Evolutionary conservation across 495 filamentous ascomycete species (phyloP).

Genomic region (Penicillium argentinense): DNA sequence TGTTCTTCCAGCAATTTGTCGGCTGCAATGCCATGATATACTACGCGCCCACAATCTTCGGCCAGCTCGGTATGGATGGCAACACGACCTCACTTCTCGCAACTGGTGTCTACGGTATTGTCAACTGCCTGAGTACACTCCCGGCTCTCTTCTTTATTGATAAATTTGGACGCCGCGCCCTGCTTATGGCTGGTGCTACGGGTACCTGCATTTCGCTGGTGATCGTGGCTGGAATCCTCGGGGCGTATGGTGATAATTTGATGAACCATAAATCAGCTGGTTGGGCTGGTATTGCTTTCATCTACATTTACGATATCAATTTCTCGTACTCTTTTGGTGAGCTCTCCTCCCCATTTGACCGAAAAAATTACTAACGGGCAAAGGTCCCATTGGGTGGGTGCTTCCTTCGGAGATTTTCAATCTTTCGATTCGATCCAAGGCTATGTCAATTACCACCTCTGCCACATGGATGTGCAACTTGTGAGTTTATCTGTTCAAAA

Average conservation of each 20-base stretch:
- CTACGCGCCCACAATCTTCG: slow-evolving; percentile 76
- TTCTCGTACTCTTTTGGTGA: slow-evolving; percentile 61
- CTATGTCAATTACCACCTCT: slow-evolving; percentile 38
- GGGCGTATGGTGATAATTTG: slow-evolving; percentile 60
- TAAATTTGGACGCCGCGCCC: slow-evolving; percentile 64
- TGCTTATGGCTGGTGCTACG: slow-evolving; percentile 46
- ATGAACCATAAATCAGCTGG: slow-evolving; percentile 59
- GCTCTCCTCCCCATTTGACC: slow-evolving; percentile 2
- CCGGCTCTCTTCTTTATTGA: slow-evolving; percentile 77
- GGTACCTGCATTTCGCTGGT: slow-evolving; percentile 65
- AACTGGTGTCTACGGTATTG: slow-evolving; percentile 78
- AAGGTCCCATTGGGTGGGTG: slow-evolving; percentile 44
- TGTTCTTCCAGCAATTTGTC: slow-evolving; percentile 80
- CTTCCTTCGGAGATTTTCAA: slow-evolving; percentile 45
- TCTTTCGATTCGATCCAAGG: slow-evolving; percentile 38
- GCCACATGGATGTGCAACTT: slow-evolving; percentile 47
- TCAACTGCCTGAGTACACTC: slow-evolving; percentile 73
- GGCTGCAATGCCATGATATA: slow-evolving; percentile 64
- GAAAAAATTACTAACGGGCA: slow-evolving; percentile 1
- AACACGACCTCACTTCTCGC: slow-evolving; percentile 70
- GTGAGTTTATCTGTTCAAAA: too few relatives aligned
- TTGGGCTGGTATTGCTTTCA: slow-evolving; percentile 77
- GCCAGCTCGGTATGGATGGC: slow-evolving; percentile 59
- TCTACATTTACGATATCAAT: slow-evolving; percentile 80
- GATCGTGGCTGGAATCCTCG: slow-evolving; percentile 73